Base-by-base conservation (phyloP, 306 rosid species). In the Cucurbita maxima region DNA sequence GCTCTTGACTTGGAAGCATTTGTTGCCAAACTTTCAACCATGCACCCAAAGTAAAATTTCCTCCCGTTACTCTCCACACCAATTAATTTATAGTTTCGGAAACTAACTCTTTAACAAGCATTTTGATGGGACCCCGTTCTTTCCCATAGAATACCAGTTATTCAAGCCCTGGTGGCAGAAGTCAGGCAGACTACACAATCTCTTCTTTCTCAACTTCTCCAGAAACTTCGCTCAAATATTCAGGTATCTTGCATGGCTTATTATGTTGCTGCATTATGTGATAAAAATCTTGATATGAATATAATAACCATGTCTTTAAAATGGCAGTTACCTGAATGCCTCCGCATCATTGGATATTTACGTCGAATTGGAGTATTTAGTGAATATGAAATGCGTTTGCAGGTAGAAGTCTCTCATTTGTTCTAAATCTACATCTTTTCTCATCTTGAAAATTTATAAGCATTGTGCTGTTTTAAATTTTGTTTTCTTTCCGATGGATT, bases 171-270 rank as follows among this genome's bases (percentile, higher is more conserved):
- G 80, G 92, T 90, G 63, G 87, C 92, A 64, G 99, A 95, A 77
- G 99, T 89, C 79, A 84, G 91, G 83, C 90, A 81, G 83, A 91
- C 84, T 76, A 91, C 99, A 75, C 97, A 95, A 70, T 88, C 97
- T 78, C 99, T 95, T 78, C 99, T 91, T 84, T 88, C 86, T 68
- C 97, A 95, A 75, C 97, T 95, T 88, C 92, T 91, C 75, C 99
- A 85, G 81, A 95, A 89, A 84, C 99, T 95, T 77, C 99, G 96
- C 50, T 95, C 99, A 58, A 95, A 95, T 81, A 89, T 95, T 84
- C 99, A 95, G 99, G 99, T 89, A 54, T 44, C 48, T 57, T 80
- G 68, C 70, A 51, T 18, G 62, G 16, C 16, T 52, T 57, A 72
- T 78, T 61, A 74, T 82, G 34, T 22, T 82, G 53, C 64, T 82